Conservation (phyloP, 2,329 filamentous ascomycete genomes). For the Monilinia aucupariae region DNA sequence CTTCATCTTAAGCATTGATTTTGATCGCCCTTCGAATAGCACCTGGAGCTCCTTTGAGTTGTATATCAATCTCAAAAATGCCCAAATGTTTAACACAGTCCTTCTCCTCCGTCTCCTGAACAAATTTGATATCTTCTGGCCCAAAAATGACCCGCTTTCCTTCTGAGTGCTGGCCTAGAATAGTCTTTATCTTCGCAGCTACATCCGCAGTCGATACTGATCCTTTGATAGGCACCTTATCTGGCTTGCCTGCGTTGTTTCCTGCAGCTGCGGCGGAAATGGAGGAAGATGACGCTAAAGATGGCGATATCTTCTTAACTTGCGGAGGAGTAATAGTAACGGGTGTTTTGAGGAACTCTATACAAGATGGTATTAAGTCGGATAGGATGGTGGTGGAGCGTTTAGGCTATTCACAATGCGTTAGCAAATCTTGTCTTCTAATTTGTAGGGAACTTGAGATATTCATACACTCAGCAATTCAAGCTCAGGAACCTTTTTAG, state of each 20-base stretch:
- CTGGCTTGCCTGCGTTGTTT: constrained; percentile 25
- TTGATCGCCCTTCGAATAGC: constrained; percentile 39
- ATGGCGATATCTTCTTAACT: constrained; percentile 34
- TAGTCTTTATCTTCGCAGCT: constrained; percentile 42
- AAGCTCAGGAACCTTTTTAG: constrained; percentile 18
- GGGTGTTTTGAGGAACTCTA: constrained; percentile 32
- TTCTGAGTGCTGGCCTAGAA: constrained; percentile 47
- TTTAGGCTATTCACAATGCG: constrained; percentile 24
- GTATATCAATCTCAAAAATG: constrained; percentile 47
- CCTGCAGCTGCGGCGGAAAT: constrained; percentile 36
- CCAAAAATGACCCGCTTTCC: constrained; percentile 45
- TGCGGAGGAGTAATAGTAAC: constrained; percentile 37
- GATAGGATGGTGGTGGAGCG: constrained; percentile 26
- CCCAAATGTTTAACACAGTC: constrained; percentile 49
- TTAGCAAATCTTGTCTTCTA: constrained; percentile 18
- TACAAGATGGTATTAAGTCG: constrained; percentile 26
- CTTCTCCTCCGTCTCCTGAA: constrained; percentile 37
- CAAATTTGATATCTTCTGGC: constrained; percentile 47
- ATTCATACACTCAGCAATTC: constrained; percentile 29
- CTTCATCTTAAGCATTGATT: constrained; percentile 38
- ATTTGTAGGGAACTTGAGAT: constrained; percentile 8
- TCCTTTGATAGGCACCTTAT: constrained; percentile 41
- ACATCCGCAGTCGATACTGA: constrained; percentile 51
- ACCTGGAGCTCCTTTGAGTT: constrained; percentile 42
- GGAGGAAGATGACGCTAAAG: constrained; percentile 23